Base-by-base conservation (phyloP, 2,329 filamentous ascomycete genomes). In the Beauveria varroae region DNA sequence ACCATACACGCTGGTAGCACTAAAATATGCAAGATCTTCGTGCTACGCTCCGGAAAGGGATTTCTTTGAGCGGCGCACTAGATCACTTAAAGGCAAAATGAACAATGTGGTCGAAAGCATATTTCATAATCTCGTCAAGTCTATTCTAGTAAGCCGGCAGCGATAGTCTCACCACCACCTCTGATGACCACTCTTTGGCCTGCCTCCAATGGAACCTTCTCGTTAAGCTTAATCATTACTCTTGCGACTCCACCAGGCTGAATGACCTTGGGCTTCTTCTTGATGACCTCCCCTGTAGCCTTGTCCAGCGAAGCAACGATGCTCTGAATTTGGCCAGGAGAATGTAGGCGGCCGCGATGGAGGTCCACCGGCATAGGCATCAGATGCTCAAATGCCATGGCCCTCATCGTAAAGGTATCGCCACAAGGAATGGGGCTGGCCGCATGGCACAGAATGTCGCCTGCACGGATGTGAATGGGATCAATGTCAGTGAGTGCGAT, bases 331-430 rank as follows among this genome's bases (percentile, higher is more conserved):
- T 84, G 83, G 0, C 90, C 95, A 0, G 90, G 82, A 0, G 87
- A 86, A 72, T 96, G 90, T 56, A 98, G 76, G 9, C 92, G 82
- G 0, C 95, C 95, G 22, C 91, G 81, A 72, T 97, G 93, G 9
- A 99, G 86, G 69, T 98, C 93, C 10, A 98, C 85, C 26, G 86
- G 85, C 85, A 93, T 95, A 0, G 93, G 93, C 75, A 93, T 88
- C 18, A 99, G 76, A 64, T 93, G 88, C 63, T 96, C 91, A 68
- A 98, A 96, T 0, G 93, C 91, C 61, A 97, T 81, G 12, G 95
- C 86, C 74, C 96, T 96, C 63, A 89, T 85, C 1, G 85, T 90
- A 68, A 98, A 93, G 0, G 79, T 82, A 62, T 88, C 88, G 62
- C 91, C 79, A 63, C 88, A 89, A 28, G 79, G 75, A 40, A 96